A percentile compares a stretch with the other conserved stretches of the same genome.
phyloP scores from a whole-genome alignment of 2,329 filamentous ascomycete genomes.

The Ambrosiella beaveri region DNA sequence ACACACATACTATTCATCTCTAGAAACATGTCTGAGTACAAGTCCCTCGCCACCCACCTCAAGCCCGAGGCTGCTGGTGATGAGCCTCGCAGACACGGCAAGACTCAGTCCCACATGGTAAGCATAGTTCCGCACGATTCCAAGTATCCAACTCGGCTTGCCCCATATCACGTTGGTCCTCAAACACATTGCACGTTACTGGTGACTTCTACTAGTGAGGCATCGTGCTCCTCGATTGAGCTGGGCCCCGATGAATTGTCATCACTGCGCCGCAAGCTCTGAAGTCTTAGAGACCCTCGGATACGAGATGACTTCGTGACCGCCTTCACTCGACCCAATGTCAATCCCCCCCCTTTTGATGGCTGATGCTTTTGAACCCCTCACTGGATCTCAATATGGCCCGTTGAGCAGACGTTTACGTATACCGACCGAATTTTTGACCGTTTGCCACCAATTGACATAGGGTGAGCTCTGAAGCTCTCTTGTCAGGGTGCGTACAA shows the following conservation, averaged over 20 bases:
- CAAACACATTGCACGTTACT: background rate
- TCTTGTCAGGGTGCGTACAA: background rate
- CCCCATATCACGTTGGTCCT: background rate
- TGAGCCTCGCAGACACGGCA: constrained; percentile 53
- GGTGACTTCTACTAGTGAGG: background rate
- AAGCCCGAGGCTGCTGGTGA: constrained; percentile 35
- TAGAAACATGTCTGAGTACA: constrained; percentile 46
- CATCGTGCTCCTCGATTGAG: background rate
- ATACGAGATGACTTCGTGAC: background rate
- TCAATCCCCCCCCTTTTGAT: background rate
- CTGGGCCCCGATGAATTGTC: background rate
- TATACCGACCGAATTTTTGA: background rate
- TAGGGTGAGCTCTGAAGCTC: background rate
- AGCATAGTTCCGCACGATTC: constrained; percentile 24
- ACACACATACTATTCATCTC: constrained; percentile 8
- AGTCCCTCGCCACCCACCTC: constrained; percentile 68
- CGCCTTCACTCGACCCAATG: background rate
- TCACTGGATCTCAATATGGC: background rate
- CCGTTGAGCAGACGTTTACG: background rate
- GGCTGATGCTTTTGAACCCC: background rate
- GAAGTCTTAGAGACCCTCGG: background rate
- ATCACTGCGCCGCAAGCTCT: background rate
- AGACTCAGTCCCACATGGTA: constrained; percentile 74
- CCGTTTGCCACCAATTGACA: background rate
- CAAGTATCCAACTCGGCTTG: background rate